Evolutionary conservation across 129 eudicot species (phyloP), one percentile per base, ranked within the genome.

Genomic region (Cynara cardunculus): DNA sequence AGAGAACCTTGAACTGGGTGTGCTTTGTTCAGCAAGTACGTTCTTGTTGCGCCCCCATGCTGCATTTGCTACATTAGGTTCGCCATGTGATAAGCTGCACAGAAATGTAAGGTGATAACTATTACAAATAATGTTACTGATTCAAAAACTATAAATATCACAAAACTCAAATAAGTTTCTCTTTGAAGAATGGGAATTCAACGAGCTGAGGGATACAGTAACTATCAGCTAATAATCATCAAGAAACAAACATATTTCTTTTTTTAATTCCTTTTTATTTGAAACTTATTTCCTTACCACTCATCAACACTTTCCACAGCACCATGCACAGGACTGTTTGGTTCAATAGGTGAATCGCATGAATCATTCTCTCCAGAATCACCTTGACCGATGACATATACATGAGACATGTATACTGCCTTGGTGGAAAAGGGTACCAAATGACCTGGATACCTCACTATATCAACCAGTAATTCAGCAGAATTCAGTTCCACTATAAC

Each of bases 331-430:
- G 99, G 99, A 82, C 99, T 96, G 62, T 96, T 96, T 39, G 99
- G 96, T 80, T 93, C 99, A 34, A 91, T 82, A 19, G 99, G 99
- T 7, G 99, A 96, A 89, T 96, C 98, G 85, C 96, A 93, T 34
- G 98, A 96, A 84, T 93, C 99, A 87, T 93, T 93, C 86, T 95
- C 97, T 34, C 97, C 99, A 80, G 96, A 92, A 82, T 95, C 99
- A 84, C 97, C 94, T 89, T 92, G 97, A 78, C 99, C 99, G 25
- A 92, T 93, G 73, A 93, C 95, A 82, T 91, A 89, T 68, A 92
- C 86, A 82, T 93, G 99, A 56, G 97, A 83, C 91, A 89, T 88
- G 79, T 86, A 91, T 41, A 91, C 82, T 28, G 98, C 95, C 84
- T 86, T 93, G 24, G 93, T 88, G 64, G 98, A 88, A 78, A 86